Evolutionary conservation across 2,329 filamentous ascomycete species (phyloP), one percentile per base, ranked within the genome.

Genomic region (Massarina eburnea): DNA sequence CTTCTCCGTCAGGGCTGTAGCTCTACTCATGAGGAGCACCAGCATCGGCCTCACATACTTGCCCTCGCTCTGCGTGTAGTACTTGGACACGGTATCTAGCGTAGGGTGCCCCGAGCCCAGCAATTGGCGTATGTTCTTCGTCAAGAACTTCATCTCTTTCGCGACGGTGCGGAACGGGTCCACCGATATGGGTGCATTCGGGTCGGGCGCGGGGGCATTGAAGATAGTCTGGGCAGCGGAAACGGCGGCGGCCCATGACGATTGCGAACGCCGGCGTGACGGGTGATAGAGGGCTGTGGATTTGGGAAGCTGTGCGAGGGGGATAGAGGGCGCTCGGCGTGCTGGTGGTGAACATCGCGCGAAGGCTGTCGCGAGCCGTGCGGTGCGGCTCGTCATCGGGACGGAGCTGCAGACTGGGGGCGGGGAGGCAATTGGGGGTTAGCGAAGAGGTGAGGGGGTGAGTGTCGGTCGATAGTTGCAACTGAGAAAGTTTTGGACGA

Each of bases 21-120:
- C 94, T 67, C 91, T 83, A 51, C 91, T 92, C 92, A 99, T 97
- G 61, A 99, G 84, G 51, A 99, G 82, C 22, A 99, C 91, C 50
- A 99, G 87, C 71, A 96, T 82, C 22, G 94, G 94, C 57, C 94
- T 86, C 59, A 99, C 86, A 72, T 97, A 94, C 76, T 99, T 99
- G 52, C 94, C 94, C 77, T 97, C 91, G 48, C 89, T 89, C 63
- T 92, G 88, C 18, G 94, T 96, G 71, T 99, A 99, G 78, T 99
- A 99, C 73, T 99, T 99, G 41, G 94, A 91, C 21, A 91, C 92
- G 33, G 89, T 91, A 67, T 97, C 94, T 49, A 99, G 81, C 36
- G 91, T 91, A 0, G 94, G 94, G 67, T 99, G 92, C 5, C 92
- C 92, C 0, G 91, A 96, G 5, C 92, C 92, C 14, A 97, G 77